Percentiles rank a stretch among this genome's conserved stretches.
Conservation (phyloP, 179 eudicot genomes). For the Corrigiola litoralis region DNA sequence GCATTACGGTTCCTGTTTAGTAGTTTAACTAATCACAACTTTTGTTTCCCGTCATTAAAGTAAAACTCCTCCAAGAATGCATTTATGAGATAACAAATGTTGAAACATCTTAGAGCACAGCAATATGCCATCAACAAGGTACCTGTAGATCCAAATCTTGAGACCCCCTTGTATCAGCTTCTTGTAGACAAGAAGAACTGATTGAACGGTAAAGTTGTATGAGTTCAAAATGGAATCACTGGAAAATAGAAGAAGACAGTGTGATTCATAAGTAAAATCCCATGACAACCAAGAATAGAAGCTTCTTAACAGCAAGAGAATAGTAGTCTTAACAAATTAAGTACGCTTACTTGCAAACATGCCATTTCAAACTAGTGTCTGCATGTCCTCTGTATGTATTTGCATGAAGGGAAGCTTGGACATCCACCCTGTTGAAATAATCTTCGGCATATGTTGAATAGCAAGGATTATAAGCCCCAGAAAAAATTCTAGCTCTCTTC, state of each 20-base stretch:
- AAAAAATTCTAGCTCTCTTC: slow-evolving; percentile 30
- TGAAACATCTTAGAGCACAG: too few relatives aligned
- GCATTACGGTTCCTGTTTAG: too few relatives aligned
- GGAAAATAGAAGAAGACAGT: neutral
- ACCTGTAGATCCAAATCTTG: slow-evolving; percentile 75
- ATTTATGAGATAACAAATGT: too few relatives aligned
- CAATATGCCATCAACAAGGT: neutral
- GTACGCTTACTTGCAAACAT: slow-evolving; percentile 47
- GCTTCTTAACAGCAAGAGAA: neutral
- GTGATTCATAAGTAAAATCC: too few relatives aligned
- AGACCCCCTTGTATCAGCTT: slow-evolving; percentile 60
- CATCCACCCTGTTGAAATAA: slow-evolving; percentile 55
- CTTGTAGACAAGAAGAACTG: slow-evolving; percentile 50
- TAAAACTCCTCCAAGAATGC: too few relatives aligned
- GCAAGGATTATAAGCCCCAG: slow-evolving; percentile 67
- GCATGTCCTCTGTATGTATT: slow-evolving; percentile 23
- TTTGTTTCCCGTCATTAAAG: too few relatives aligned
- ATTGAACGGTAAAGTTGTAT: slow-evolving; percentile 30
- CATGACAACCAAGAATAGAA: neutral
- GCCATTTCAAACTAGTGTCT: slow-evolving; percentile 33
- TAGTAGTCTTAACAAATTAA: slow-evolving; percentile 2
- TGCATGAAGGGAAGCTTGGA: slow-evolving; percentile 49
- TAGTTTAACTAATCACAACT: too few relatives aligned
- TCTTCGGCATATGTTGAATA: slow-evolving; percentile 32
- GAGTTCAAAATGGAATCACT: slow-evolving; percentile 34